These are phyloP conservation scores for Ramaria rubella DNA, from an alignment of 768 basidiomycete genomes.

Conservation along the genomic window DNA sequence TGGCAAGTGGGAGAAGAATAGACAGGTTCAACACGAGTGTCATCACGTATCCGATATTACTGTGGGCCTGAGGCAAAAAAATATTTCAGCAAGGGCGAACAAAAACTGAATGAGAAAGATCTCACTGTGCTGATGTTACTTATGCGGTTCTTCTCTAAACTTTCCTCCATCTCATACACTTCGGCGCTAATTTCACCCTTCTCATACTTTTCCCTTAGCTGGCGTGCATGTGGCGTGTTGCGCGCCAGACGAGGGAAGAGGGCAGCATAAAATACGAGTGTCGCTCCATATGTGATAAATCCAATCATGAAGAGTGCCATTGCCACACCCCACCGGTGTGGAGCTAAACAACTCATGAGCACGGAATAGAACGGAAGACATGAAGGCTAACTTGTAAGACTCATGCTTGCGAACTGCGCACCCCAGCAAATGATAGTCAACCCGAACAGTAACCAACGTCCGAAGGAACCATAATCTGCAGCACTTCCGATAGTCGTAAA, in stretches of 20 bases:
- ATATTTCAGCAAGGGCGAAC: background rate
- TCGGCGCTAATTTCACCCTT: constrained; percentile 51
- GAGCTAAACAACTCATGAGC: constrained; percentile 33
- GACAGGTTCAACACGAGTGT: constrained; percentile 62
- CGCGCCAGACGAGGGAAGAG: constrained; percentile 75
- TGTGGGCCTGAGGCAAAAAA: constrained; percentile 51
- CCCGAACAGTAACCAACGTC: constrained; percentile 69
- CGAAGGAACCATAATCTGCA: constrained; percentile 70
- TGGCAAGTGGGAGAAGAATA: constrained; percentile 54
- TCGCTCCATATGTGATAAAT: constrained; percentile 74
- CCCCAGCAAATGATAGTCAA: constrained; percentile 75
- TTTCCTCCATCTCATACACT: constrained; percentile 68
- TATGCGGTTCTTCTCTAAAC: constrained; percentile 76
- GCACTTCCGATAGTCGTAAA: constrained; percentile 73
- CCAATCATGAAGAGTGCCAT: constrained; percentile 78
- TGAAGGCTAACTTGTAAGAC: constrained; percentile 50
- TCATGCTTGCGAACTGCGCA: constrained; percentile 72
- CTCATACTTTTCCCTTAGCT: constrained; percentile 48
- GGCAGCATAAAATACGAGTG: constrained; percentile 75
- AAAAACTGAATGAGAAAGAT: background rate
- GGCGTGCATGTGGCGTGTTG: constrained; percentile 60
- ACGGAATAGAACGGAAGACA: background rate
- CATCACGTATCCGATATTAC: constrained; percentile 67
- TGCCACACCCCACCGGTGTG: constrained; percentile 63
- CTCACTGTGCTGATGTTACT: constrained; percentile 77